Conservation (phyloP, 352 stramenopile species). For the Blastocystis sp. region DNA sequence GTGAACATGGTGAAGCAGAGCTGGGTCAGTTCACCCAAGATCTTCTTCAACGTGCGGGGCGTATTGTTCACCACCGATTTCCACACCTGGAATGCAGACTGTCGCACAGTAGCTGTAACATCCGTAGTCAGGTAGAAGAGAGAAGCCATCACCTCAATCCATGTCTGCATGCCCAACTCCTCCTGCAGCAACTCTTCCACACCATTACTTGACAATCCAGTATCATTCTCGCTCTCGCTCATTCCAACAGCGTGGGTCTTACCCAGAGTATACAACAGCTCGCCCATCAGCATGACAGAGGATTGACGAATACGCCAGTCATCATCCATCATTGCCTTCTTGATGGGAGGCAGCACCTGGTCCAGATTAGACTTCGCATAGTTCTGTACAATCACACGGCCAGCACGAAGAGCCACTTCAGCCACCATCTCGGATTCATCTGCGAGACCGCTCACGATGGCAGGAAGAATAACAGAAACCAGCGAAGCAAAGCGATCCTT, state of each 20-base stretch:
- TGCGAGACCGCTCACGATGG: conserved; percentile 90
- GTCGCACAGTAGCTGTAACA: conserved; percentile 86
- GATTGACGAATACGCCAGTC: conserved; percentile 96
- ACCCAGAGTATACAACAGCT: conserved; percentile 80
- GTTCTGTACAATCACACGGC: conserved; percentile 91
- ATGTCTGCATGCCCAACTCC: conserved; percentile 81
- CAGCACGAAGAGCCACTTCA: conserved; percentile 90
- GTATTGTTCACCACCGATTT: conserved; percentile 98
- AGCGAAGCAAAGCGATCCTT: conserved; percentile 80
- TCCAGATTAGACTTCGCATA: conserved; percentile 89
- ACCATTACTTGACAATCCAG: not conserved
- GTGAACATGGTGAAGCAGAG: conserved; percentile 89
- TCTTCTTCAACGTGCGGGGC: conserved; percentile 87
- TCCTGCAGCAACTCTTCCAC: not conserved
- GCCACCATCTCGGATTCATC: conserved; percentile 95
- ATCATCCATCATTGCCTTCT: conserved; percentile 88
- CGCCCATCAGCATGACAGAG: conserved; percentile 87
- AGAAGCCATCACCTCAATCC: conserved; percentile 88
- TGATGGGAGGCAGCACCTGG: conserved; percentile 91
- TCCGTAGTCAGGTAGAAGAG: conserved; percentile 97
- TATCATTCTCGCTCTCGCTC: conserved; percentile 65
- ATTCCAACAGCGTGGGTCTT: conserved; percentile 82
- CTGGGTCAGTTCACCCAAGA: conserved; percentile 88
- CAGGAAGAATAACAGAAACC: conserved; percentile 85
- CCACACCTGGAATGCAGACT: conserved; percentile 92